Evolutionary conservation across 2,329 filamentous ascomycete genomes (phyloP).

Genomic region (Neopestalotiopsis sp.): DNA sequence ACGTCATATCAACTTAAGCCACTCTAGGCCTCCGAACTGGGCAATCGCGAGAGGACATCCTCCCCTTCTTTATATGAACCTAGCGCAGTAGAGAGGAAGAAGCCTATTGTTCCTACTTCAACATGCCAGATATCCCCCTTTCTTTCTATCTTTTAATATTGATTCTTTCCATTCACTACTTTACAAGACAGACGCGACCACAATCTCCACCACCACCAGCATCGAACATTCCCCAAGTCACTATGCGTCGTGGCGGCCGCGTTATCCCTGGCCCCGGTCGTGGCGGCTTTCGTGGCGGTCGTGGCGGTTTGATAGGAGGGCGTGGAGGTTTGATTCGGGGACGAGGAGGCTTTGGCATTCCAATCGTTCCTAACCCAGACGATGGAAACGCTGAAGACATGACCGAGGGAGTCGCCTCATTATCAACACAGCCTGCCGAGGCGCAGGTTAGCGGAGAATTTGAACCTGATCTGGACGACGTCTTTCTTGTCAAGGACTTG

Average conservation of each 20-base stretch:
- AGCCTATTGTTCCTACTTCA: not conserved
- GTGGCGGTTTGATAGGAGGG: not conserved
- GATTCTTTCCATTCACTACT: not conserved
- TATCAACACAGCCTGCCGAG: slow-evolving; percentile 17
- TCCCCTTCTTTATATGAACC: not conserved
- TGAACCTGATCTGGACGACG: slow-evolving; percentile 43
- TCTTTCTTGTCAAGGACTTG: slow-evolving; percentile 53
- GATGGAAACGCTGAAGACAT: not conserved
- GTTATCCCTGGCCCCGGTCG: not conserved
- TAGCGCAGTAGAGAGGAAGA: not conserved
- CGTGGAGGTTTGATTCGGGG: not conserved
- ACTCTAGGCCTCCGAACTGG: not conserved
- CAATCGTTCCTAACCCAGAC: not conserved
- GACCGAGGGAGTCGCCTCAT: slow-evolving; percentile 8
- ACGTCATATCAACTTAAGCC: slow-evolving; percentile 2
- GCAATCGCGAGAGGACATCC: not conserved
- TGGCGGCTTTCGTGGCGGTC: not conserved
- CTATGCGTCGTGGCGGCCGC: slow-evolving; percentile 25
- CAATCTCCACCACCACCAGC: not conserved
- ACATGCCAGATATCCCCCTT: slow-evolving; percentile 6
- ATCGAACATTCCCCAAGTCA: slow-evolving; percentile 24
- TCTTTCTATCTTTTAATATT: slow-evolving; percentile 3
- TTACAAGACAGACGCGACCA: not conserved
- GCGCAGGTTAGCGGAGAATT: slow-evolving; percentile 12
- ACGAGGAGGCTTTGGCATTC: not conserved